Evolutionary conservation across 2,329 filamentous ascomycete genomes (phyloP).

Genomic region (Aspergillus intermedius): DNA sequence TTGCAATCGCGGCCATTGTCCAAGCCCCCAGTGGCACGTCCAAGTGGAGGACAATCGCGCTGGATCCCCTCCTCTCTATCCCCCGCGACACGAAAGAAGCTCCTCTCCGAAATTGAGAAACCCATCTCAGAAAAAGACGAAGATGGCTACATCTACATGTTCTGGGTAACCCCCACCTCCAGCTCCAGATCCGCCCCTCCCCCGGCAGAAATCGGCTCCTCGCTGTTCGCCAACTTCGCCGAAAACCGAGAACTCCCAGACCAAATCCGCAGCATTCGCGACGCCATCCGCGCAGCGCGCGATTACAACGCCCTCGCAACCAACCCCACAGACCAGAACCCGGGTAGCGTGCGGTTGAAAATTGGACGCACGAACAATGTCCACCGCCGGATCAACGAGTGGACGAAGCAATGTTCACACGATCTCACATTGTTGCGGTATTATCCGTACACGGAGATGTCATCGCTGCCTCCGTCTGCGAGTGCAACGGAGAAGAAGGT

Average conservation of each 20-base stretch:
- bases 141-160: conserved; percentile 95
- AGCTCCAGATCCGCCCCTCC: conserved; percentile 48
- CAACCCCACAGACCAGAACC: conserved; percentile 23
- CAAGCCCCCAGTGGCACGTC: too few species aligned
- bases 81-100: conserved; percentile 60
- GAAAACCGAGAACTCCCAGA: conserved; percentile 10
- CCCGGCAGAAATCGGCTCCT: conserved; percentile 53
- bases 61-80: conserved; percentile 64
- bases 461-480: conserved; percentile 13
- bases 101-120: conserved; percentile 71
- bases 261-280: conserved; percentile 27
- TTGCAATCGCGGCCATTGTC: conserved; percentile 1
- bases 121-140: conserved; percentile 69
- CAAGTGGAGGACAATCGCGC: conserved; percentile 39
- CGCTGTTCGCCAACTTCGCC: conserved; percentile 49
- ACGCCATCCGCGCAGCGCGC: conserved; percentile 32
- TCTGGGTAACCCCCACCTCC: conserved; percentile 73
- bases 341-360: conserved; percentile 60
- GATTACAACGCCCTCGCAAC: conserved; percentile 26
- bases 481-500: conserved; percentile 55
- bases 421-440: conserved; percentile 80
- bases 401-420: conserved; percentile 88
- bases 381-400: conserved; percentile 83
- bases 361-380: conserved; percentile 72
- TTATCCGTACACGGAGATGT: conserved; percentile 63